Evolutionary conservation across 169 alveolate genomes (phyloP).

Genomic region (Babesia microti): DNA sequence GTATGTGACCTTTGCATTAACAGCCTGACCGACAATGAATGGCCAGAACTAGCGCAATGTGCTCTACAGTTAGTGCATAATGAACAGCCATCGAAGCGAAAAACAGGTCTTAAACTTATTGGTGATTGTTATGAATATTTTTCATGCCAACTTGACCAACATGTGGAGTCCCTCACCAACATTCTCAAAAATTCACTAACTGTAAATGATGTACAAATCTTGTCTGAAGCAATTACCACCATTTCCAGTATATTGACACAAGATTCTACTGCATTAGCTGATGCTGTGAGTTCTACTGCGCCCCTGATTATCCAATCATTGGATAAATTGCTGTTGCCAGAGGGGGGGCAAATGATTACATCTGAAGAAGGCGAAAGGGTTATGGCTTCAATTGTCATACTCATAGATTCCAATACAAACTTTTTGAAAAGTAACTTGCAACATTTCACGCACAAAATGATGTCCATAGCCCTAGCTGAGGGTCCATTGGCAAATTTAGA

Average conservation of each 20-base stretch:
- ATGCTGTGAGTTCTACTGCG: slow-evolving; percentile 41
- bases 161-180: slow-evolving; percentile 25
- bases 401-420: slow-evolving; percentile 59
- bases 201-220: slow-evolving; percentile 39
- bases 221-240: slow-evolving; percentile 56
- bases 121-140: slow-evolving; percentile 48
- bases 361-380: slow-evolving; percentile 59
- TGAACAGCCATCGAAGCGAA: slow-evolving; percentile 46
- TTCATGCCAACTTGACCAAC: slow-evolving; percentile 44
- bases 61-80: slow-evolving; percentile 49
- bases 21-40: slow-evolving; percentile 39
- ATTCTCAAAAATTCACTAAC: slow-evolving; percentile 46
- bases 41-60: slow-evolving; percentile 59
- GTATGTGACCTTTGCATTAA: slow-evolving; percentile 50
- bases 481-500: slow-evolving; percentile 47
- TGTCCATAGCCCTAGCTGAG: slow-evolving; percentile 41
- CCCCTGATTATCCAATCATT: slow-evolving; percentile 52
- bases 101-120: slow-evolving; percentile 54
- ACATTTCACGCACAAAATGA: slow-evolving; percentile 43
- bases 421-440: slow-evolving; percentile 41
- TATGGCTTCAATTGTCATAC: slow-evolving; percentile 49
- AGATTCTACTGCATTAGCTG: slow-evolving; percentile 30
- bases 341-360: slow-evolving; percentile 36
- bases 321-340: slow-evolving; percentile 44
- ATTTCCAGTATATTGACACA: slow-evolving; percentile 46